A percentile compares a stretch with the other conserved stretches of the same genome.
Conservation (phyloP, 2,329 filamentous ascomycete species). For the Ophiocordyceps camponoti-floridani region DNA sequence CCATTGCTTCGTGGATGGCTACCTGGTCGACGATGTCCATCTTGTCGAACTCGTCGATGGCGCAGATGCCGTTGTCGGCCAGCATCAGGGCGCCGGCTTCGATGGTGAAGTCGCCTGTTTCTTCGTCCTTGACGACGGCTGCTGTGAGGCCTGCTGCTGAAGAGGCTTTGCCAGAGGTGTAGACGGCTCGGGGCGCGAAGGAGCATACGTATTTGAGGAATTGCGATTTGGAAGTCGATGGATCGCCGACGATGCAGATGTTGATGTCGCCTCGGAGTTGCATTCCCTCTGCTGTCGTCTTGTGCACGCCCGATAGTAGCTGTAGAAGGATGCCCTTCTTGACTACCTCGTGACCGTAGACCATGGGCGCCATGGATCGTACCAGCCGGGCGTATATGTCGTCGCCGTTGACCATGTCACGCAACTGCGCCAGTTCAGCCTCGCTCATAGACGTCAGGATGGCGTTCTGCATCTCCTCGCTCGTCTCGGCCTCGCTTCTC, state of each 20-base stretch:
- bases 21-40: slow-evolving; percentile 98
- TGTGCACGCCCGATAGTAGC: slow-evolving; percentile 88
- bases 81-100: slow-evolving; percentile 97
- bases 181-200: slow-evolving; percentile 89
- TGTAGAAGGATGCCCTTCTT: slow-evolving; percentile 94
- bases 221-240: slow-evolving; percentile 92
- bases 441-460: slow-evolving; percentile 73
- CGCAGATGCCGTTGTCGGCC: slow-evolving; percentile 90
- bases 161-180: slow-evolving; percentile 94
- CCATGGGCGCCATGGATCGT: slow-evolving; percentile 87
- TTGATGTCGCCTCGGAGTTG: slow-evolving; percentile 93
- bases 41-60: slow-evolving; percentile 98
- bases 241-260: slow-evolving; percentile 94
- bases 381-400: slow-evolving; percentile 90
- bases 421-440: slow-evolving; percentile 79
- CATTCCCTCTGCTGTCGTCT: slow-evolving; percentile 87
- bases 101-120: slow-evolving; percentile 97
- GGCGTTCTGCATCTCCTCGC: slow-evolving; percentile 75
- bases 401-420: slow-evolving; percentile 83
- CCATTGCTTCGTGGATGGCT: slow-evolving; percentile 99
- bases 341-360: slow-evolving; percentile 92
- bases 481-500: slow-evolving; percentile 41
- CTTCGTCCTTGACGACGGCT: slow-evolving; percentile 92
- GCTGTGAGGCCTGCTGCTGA: slow-evolving; percentile 95
- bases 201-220: slow-evolving; percentile 97